phyloP scores from a whole-genome alignment of 257 asterid species.

The Vinca minor region DNA sequence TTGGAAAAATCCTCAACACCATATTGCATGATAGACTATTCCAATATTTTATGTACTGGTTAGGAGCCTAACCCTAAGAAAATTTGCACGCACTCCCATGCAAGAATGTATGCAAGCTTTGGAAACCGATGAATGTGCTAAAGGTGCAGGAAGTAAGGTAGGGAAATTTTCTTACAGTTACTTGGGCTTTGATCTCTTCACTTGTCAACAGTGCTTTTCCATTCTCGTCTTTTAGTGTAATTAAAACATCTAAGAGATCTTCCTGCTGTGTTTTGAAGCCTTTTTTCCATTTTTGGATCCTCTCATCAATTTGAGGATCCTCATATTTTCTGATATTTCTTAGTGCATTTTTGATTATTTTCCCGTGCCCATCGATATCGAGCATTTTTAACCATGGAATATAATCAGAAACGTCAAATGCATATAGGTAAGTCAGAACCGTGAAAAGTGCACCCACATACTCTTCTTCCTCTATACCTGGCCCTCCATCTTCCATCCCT shows the following conservation, averaged over 20 bases:
- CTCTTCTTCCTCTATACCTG: conserved; percentile 28
- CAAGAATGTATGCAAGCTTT: too few species aligned
- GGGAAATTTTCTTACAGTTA: not conserved
- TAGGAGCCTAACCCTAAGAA: too few species aligned
- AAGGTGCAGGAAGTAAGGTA: not conserved
- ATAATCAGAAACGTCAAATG: conserved; percentile 4
- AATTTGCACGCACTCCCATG: too few species aligned
- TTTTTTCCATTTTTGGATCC: conserved; percentile 14
- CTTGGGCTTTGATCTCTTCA: conserved; percentile 17
- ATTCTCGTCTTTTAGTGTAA: conserved; percentile 1
- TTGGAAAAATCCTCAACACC: too few species aligned
- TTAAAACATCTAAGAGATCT: conserved; percentile 16
- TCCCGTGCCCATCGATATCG: not conserved
- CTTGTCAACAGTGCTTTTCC: not conserved
- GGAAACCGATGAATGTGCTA: too few species aligned
- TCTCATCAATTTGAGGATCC: conserved; percentile 11
- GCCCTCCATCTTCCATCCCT: conserved; percentile 29
- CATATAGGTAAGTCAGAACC: not conserved
- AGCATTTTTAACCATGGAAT: not conserved
- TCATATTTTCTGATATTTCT: not conserved
- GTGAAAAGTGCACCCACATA: conserved; percentile 15
- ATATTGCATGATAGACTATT: too few species aligned
- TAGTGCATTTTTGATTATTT: not conserved
- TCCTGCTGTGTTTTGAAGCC: conserved; percentile 6
- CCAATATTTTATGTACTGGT: too few species aligned